Percentiles rank a stretch among this genome's conserved stretches.
Conservation (phyloP, 257 asterid species). For the Solanum virginianum region DNA sequence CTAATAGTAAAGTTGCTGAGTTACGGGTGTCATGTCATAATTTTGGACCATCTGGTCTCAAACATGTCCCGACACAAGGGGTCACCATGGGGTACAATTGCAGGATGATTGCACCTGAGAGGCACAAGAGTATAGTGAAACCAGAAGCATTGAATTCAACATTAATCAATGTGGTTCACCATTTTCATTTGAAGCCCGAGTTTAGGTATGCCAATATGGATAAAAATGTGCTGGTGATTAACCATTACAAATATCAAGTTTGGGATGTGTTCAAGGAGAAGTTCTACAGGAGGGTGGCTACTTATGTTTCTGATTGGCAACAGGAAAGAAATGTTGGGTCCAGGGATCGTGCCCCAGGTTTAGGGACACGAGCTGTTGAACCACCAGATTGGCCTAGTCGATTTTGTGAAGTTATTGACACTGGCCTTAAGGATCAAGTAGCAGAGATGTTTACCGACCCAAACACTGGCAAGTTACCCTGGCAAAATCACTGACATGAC, state of each 20-base stretch:
- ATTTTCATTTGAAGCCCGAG: slow-evolving; percentile 40
- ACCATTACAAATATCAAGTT: slow-evolving; percentile 78
- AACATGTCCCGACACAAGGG: slow-evolving; percentile 28
- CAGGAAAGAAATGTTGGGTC: slow-evolving; percentile 45
- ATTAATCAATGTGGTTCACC: slow-evolving; percentile 61
- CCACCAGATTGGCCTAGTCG: slow-evolving; percentile 51
- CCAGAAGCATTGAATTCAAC: slow-evolving; percentile 46
- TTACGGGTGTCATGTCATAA: slow-evolving; percentile 35
- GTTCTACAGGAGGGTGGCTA: slow-evolving; percentile 60
- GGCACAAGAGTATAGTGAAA: slow-evolving; percentile 72
- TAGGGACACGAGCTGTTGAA: slow-evolving; percentile 64
- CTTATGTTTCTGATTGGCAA: slow-evolving; percentile 81
- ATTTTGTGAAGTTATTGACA: slow-evolving; percentile 63
- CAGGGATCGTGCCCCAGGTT: slow-evolving; percentile 64
- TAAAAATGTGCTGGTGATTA: slow-evolving; percentile 31
- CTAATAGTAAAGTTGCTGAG: slow-evolving; percentile 25
- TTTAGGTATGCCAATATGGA: slow-evolving; percentile 21
- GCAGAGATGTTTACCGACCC: slow-evolving; percentile 21
- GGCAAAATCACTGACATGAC: slow-evolving; percentile 27
- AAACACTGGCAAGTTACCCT: slow-evolving; percentile 38
- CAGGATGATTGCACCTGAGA: slow-evolving; percentile 40
- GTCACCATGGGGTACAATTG: slow-evolving; percentile 69
- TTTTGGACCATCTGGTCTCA: slow-evolving; percentile 68
- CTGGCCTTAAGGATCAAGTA: slow-evolving; percentile 32
- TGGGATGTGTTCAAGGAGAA: slow-evolving; percentile 85